Evolutionary conservation across 2,329 filamentous ascomycete species (phyloP).

Genomic region (Phyllosticta ampelicida): DNA sequence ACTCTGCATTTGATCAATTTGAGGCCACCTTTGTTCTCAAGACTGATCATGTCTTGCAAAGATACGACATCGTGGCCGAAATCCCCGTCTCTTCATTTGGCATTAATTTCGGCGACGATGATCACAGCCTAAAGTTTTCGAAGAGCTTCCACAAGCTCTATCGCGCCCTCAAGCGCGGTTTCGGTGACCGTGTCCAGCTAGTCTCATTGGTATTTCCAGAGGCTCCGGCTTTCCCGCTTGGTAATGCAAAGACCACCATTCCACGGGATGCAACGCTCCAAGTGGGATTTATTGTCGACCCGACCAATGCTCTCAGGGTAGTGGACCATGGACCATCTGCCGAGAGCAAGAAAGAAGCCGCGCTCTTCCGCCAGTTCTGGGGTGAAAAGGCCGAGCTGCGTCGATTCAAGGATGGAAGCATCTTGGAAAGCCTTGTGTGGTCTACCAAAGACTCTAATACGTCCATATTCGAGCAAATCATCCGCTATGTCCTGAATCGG

Average conservation of each 20-base stretch:
- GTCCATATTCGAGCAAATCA: constrained; percentile 69
- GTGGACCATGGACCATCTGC: constrained; percentile 83
- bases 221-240: constrained; percentile 26
- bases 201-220: constrained; percentile 36
- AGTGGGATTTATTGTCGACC: constrained; percentile 62
- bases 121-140: constrained; percentile 19
- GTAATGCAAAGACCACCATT: constrained; percentile 17
- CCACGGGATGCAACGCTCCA: constrained; percentile 35
- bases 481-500: constrained; percentile 56
- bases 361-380: constrained; percentile 83
- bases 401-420: constrained; percentile 90
- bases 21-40: constrained; percentile 68
- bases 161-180: constrained; percentile 54
- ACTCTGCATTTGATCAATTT: constrained; percentile 68
- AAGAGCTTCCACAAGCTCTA: constrained; percentile 49
- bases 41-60: constrained; percentile 39
- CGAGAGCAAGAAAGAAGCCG: constrained; percentile 74
- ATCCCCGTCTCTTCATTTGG: constrained; percentile 26
- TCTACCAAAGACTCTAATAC: constrained; percentile 45
- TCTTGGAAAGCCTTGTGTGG: constrained; percentile 89
- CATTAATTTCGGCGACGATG: constrained; percentile 16
- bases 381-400: constrained; percentile 85
- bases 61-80: constrained; percentile 44
- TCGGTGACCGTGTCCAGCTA: constrained; percentile 62
- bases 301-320: constrained; percentile 58